These are phyloP conservation scores for Backusella sp. DNA, from an alignment of 192 early-diverging fungal genomes.

Conservation along the genomic window DNA sequence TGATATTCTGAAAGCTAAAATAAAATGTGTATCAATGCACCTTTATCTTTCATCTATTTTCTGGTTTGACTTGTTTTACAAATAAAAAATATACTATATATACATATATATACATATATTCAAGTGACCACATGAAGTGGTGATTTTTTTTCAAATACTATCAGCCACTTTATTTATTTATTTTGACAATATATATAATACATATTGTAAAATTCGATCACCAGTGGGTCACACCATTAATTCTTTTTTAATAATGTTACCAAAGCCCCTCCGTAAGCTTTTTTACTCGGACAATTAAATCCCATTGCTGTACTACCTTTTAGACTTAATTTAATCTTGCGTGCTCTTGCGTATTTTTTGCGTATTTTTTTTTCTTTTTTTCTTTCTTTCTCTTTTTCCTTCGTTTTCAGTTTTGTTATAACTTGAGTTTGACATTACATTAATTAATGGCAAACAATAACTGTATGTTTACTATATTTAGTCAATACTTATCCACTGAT, in stretches of 20 bases:
- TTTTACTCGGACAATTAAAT: conserved; percentile 4
- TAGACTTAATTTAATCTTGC: neutral
- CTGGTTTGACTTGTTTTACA: neutral
- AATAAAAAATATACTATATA: neutral
- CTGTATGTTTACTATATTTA: conserved; percentile 12
- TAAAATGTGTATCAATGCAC: neutral
- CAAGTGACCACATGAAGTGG: neutral
- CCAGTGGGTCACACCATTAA: neutral
- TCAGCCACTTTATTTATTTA: neutral
- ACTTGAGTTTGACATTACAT: neutral
- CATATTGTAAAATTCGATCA: neutral
- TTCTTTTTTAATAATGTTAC: neutral
- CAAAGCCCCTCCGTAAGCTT: neutral
- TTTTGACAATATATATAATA: neutral
- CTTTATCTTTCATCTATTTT: neutral
- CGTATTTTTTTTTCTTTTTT: conserved; percentile 1
- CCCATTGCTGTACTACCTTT: conserved; percentile 4
- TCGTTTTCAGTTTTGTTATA: conserved; percentile 9
- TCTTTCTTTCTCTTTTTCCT: neutral
- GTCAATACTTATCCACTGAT: conserved; percentile 3
- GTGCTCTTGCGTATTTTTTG: conserved; percentile 13
- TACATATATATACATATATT: neutral
- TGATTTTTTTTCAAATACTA: neutral
- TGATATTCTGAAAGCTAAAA: neutral
- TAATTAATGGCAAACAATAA: conserved; percentile 1